Evolutionary conservation across 768 basidiomycete species (phyloP), one percentile per base, ranked within the genome.

Genomic region (Hysterangium stoloniferum): DNA sequence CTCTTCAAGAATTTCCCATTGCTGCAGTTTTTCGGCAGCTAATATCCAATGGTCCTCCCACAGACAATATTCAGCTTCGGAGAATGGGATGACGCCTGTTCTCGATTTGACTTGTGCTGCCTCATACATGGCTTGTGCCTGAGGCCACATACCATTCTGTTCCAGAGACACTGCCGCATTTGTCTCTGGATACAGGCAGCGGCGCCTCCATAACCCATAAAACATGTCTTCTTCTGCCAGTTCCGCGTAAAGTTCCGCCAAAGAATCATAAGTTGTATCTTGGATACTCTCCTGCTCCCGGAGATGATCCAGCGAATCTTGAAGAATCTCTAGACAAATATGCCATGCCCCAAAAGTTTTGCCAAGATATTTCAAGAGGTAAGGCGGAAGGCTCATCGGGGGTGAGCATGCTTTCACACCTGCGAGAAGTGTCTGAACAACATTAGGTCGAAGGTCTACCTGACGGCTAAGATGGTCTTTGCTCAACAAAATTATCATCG

Each of bases 11-110:
- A 86, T 79, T 53, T 99, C 96, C 96, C 96, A 99, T 55, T 96
- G 88, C 62, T 98, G 96, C 15, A 99, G 72, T 66, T 99, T 99
- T 68, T 95, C 90, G 0, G 92, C 85, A 1, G 93, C 78, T 6
- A 94, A 70, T 53, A 99, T 87, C 95, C 96, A 99, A 64, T 99
- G 96, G 63, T 99, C 96, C 60, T 99, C 96, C 96, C 96, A 99
- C 17, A 99, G 71, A 59, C 88, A 92, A 64, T 94, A 97, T 64
- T 99, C 96, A 1, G 86, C 75, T 64, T 99, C 96, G 11, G 87
- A 85, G 70, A 94, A 98, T 1, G 93, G 82, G 47, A 96, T 80
- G 5, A 77, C 70, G 4, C 91, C 90, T 3, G 78, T 73, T 40
- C 92, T 76, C 6, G 92, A 84, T 64, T 84, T 88, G 57, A 72